Evolutionary conservation across 192 early-diverging fungal genomes (phyloP), one percentile per base, ranked within the genome.

Genomic region (Rhizophlyctis rosea): DNA sequence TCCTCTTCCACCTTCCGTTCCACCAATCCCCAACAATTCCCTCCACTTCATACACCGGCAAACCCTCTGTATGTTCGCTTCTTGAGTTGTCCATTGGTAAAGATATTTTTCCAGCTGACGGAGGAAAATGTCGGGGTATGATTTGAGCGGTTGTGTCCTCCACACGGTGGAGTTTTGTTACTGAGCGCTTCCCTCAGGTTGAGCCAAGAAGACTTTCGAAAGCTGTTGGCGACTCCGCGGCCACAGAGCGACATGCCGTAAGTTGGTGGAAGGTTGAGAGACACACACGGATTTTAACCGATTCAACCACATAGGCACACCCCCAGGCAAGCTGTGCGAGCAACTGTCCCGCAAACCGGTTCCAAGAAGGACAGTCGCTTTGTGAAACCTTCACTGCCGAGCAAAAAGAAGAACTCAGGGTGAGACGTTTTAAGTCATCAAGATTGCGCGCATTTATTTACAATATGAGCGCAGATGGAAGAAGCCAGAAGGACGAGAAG

Each of bases 151-250:
- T n/a, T n/a, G n/a, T n/a, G n/a, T n/a, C n/a, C n/a, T n/a, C n/a
- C n/a, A n/a, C n/a, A n/a, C n/a, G n/a, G n/a, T n/a, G n/a, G n/a
- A n/a, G n/a, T n/a, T n/a, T n/a, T n/a, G n/a, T n/a, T n/a, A n/a
- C n/a, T n/a, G 39, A 18, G 59, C 27, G 5, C 50, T 59, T 64
- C 18, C 16, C 34, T 14, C 5, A 63, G 86, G 23, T 56, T 90
- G 34, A 85, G 71, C 28, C 90, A 92, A 64, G 88, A 92, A 60
- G 90, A 92, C 59, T 92, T 92, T 62, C 73, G 90, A 27, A 88
- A 83, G 50, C 71, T 92, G 29, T 64, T 92, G 28, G 74, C 84
- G 28, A 92, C 90, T 4, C 90, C 90, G 16, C 80, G 89, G 4
- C 30, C 71, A n/a, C n/a, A n/a, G n/a, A n/a, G n/a, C n/a, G n/a